Evolutionary conservation across 2,329 filamentous ascomycete species (phyloP), one percentile per base, ranked within the genome.

Genomic region (Pseudogymnoascus sp.): DNA sequence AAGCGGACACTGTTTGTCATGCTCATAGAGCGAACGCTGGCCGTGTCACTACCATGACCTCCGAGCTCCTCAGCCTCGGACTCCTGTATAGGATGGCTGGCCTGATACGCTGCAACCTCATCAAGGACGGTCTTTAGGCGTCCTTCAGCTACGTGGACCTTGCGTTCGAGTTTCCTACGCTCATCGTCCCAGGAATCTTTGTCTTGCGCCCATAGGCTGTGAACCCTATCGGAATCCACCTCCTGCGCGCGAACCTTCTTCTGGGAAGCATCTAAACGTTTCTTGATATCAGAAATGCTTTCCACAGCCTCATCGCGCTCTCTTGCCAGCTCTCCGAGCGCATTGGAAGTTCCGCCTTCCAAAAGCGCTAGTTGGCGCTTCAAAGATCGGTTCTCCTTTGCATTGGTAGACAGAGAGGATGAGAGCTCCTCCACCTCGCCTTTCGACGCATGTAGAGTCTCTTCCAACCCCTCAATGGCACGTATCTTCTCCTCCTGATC

Each of bases 401-500:
- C 81, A 3, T 83, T 86, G 14, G 81, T 81, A 1, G 85, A 78
- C 1, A 92, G 72, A 42, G 82, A 85, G 21, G 82, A 80, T 65
- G 86, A 84, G 7, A 96, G 76, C 0, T 82, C 75, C 65, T 96
- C 92, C 67, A 90, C 88, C 67, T 97, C 92, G 64, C 84, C 83
- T 63, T 86, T 87, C 0, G 86, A 82, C 1, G 83, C 78, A 66
- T 96, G 87, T 36, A 99, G 78, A 25, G 82, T 86, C 1, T 82
- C 79, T 76, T 99, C 95, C 14, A 99, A 80, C 62, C 84, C 86
- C 73, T 97, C 93, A 62, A 99, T 96, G 62, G 91, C 83, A 70
- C 86, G 90, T 50, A 88, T 84, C 76, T 96, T 97, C 44, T 90
- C 91, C 72, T 99, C 95, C 66, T 97, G 85, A 67, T 99, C 95